phyloP scores from a whole-genome alignment of 257 asterid genomes.

The Ophiorrhiza pumila region DNA sequence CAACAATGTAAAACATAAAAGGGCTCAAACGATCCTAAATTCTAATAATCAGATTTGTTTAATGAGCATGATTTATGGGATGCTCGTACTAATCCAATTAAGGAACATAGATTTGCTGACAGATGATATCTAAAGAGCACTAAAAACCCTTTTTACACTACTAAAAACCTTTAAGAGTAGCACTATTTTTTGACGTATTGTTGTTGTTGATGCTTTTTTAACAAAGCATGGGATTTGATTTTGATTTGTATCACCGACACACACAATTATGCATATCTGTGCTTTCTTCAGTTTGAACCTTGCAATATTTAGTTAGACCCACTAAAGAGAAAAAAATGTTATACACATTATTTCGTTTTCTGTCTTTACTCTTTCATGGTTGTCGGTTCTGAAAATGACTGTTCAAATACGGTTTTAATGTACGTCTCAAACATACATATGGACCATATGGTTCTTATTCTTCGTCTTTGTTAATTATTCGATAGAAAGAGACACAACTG shows the following conservation, averaged over 20 bases:
- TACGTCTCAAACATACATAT: not conserved
- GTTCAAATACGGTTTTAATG: not conserved
- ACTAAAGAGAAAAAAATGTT: not conserved
- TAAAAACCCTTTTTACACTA: not conserved
- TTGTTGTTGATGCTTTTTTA: not conserved
- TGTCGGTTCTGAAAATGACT: constrained; percentile 15
- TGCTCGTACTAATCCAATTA: not conserved
- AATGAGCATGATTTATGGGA: no score
- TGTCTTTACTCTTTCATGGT: not conserved
- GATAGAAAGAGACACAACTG: not conserved
- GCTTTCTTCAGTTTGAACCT: not conserved
- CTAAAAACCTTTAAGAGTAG: no score
- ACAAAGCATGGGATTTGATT: not conserved
- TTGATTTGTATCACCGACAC: constrained; percentile 7
- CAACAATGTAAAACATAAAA: not conserved
- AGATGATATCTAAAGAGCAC: not conserved
- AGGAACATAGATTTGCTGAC: not conserved
- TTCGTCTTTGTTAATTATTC: not conserved
- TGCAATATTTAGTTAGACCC: not conserved
- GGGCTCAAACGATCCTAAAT: not conserved
- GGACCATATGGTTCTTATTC: not conserved
- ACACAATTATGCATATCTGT: not conserved
- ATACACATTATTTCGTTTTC: not conserved
- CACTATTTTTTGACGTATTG: not conserved
- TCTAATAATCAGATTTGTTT: not conserved